Evolutionary conservation across 2,329 filamentous ascomycete species (phyloP), one percentile per base, ranked within the genome.

Genomic region (Arthrobotrys iridis): DNA sequence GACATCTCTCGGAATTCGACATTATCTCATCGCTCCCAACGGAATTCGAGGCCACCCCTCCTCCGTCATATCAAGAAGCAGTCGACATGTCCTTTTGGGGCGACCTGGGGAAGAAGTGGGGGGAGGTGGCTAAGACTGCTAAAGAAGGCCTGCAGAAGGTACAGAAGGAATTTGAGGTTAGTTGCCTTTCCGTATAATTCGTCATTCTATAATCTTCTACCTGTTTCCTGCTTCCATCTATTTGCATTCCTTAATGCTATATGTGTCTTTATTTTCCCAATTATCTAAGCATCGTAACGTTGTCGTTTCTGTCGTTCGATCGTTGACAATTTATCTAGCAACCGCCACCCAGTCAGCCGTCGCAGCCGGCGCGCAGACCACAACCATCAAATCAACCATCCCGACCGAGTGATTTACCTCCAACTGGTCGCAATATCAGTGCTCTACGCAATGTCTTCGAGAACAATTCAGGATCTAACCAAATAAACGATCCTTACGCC

Each of bases 11-110:
- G 45, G 70, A 66, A 55, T 52, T 57, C 70, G 70, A 74, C 62
- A 55, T 74, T 66, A 74, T 74, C 70, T 74, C 70, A 74, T 74
- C 70, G 60, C 70, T 74, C 52, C 62, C 55, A 74, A 57, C 62
- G 41, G 52, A 67, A 60, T 62, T 46, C 46, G 70, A 74, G 46
- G 55, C 28, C 37, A 28, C 55, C 60, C 70, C 70, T 55, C 70
- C 70, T 60, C 70, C 70, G 70, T 66, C 70, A 60, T 74, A 74
- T 37, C 70, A 74, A 43, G 70, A 74, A 74, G 55, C 63, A 41
- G 70, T 66, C 70, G 37, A 67, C 22, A 74, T 74, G 70, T 74
- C 60, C 40, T 74, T 74, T 48, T 74, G 70, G 70, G 70, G 70
- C 43, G 62, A 41, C 45, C 22, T 74, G 24, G 60, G 60, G 7